Conservation (phyloP, 2,329 filamentous ascomycete genomes). For the Sporothrix curviconia region DNA sequence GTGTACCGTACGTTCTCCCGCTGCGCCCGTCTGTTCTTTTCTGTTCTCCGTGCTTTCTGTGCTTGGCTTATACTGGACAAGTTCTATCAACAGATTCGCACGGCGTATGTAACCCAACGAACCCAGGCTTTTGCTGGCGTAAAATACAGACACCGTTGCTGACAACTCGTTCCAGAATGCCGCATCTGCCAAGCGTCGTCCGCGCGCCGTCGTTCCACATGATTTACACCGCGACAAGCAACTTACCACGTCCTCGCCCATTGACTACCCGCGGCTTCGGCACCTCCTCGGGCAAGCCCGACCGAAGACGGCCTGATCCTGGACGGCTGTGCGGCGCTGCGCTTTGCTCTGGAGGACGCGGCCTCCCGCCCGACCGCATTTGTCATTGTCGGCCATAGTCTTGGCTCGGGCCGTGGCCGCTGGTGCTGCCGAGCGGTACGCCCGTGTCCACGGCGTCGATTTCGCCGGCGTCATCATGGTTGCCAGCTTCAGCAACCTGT, state of each 20-base stretch:
- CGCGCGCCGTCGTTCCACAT: constrained; percentile 73
- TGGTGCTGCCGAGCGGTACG: constrained; percentile 66
- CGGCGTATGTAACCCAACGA: constrained; percentile 48
- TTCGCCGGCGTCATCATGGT: constrained; percentile 78
- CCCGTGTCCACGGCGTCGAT: constrained; percentile 46
- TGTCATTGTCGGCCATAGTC: constrained; percentile 75
- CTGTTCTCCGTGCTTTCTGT: not conserved
- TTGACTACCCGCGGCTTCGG: constrained; percentile 92
- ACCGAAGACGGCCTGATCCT: constrained; percentile 74
- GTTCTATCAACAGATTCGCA: constrained; percentile 43
- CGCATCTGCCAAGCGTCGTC: constrained; percentile 72
- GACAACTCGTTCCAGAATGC: constrained; percentile 59
- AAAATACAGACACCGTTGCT: constrained; percentile 59
- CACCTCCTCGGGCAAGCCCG: constrained; percentile 70
- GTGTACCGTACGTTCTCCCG: constrained; percentile 55
- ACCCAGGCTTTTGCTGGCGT: too few relatives aligned
- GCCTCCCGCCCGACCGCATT: constrained; percentile 66
- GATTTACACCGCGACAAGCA: constrained; percentile 67
- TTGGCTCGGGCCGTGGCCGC: constrained; percentile 78
- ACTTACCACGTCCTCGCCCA: constrained; percentile 75
- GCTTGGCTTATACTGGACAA: constrained; percentile 7
- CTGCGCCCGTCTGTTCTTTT: not conserved
- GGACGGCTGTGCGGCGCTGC: constrained; percentile 65
- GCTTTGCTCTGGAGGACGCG: constrained; percentile 60
- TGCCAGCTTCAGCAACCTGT: constrained; percentile 69